Conservation (phyloP, 2,329 filamentous ascomycete species). For the Sarocladium strictum region DNA sequence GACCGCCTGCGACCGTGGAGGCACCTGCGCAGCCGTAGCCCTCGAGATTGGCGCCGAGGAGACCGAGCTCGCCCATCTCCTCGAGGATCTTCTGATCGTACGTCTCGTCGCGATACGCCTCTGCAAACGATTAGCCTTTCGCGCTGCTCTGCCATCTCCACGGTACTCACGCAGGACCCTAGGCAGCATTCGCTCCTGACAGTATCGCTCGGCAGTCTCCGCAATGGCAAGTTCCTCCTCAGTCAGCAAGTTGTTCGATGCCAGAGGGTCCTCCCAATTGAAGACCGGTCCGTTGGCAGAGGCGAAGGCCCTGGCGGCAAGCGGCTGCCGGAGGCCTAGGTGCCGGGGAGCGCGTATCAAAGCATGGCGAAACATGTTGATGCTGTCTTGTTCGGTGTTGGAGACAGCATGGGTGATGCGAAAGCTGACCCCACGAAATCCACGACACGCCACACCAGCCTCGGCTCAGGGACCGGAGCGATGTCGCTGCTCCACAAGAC, state of each 20-base stretch:
- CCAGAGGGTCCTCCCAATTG: slow-evolving; percentile 88
- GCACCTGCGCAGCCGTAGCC: slow-evolving; percentile 86
- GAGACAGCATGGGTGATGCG: not conserved
- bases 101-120: slow-evolving; percentile 77
- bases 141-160: not conserved
- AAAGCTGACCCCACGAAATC: slow-evolving; percentile 3
- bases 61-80: slow-evolving; percentile 90
- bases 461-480: slow-evolving; percentile 7
- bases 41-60: slow-evolving; percentile 78
- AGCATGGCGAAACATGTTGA: slow-evolving; percentile 15
- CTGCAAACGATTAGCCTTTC: slow-evolving; percentile 33
- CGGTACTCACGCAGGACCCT: slow-evolving; percentile 68
- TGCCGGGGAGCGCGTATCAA: slow-evolving; percentile 14
- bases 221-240: slow-evolving; percentile 87
- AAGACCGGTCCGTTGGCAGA: slow-evolving; percentile 44
- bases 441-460: not conserved
- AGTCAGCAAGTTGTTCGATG: slow-evolving; percentile 67
- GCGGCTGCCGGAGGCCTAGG: slow-evolving; percentile 10
- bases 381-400: not conserved
- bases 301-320: slow-evolving; percentile 26
- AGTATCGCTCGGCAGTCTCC: slow-evolving; percentile 89
- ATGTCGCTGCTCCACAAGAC: slow-evolving; percentile 6
- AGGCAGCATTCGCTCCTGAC: slow-evolving; percentile 81
- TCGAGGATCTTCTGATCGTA: slow-evolving; percentile 80
- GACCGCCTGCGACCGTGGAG: slow-evolving; percentile 78